Evolutionary conservation across 176 grass and related monocot species (phyloP).

Genomic region (Carex parvula): DNA sequence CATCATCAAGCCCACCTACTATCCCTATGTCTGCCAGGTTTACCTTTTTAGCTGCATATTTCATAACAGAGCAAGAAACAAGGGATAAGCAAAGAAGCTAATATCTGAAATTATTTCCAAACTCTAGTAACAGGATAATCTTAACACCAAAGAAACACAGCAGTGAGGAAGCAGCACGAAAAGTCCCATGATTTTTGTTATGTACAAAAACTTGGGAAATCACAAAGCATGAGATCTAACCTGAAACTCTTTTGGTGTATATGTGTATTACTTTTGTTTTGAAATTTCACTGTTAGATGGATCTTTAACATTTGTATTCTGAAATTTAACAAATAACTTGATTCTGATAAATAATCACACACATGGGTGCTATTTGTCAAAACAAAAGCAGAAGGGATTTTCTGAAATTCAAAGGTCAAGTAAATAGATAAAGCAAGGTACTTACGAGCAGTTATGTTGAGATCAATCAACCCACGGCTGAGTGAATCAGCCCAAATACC

Average conservation of each 20-base stretch:
- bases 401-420: neutral
- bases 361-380: neutral
- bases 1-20: constrained; percentile 67
- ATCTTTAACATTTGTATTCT: neutral
- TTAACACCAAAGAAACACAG: no score
- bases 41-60: constrained; percentile 91
- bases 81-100: neutral
- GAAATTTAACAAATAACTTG: neutral
- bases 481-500: constrained; percentile 96
- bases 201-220: neutral
- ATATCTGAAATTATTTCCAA: no score
- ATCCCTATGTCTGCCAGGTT: constrained; percentile 84
- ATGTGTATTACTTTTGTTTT: neutral
- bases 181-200: neutral
- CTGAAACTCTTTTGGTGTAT: neutral
- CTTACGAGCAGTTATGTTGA: constrained; percentile 91
- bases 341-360: neutral
- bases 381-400: neutral
- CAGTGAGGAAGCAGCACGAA: neutral
- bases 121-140: no score
- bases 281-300: neutral
- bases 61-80: neutral
- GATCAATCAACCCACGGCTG: constrained; percentile 91
- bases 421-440: constrained; percentile 17
- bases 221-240: neutral